Evolutionary conservation across 73 alveolate species (phyloP).

Genomic region (Breviolum minutum): DNA sequence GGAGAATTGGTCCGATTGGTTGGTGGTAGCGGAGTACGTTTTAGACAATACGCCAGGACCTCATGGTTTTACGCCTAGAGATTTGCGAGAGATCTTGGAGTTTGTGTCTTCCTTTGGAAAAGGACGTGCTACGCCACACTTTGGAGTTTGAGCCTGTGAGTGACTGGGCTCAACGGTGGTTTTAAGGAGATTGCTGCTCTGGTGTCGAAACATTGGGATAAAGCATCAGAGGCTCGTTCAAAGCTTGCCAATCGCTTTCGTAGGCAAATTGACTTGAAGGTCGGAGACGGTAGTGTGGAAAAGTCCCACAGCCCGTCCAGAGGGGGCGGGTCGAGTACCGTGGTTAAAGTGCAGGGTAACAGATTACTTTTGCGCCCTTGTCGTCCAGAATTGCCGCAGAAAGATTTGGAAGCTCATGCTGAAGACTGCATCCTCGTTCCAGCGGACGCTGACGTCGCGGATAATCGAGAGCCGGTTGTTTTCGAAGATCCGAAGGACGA

Average conservation of each 20-base stretch:
- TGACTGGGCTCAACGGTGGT: background rate
- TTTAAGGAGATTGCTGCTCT: background rate
- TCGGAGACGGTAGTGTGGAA: slow-evolving; percentile 19
- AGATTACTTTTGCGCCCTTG: background rate
- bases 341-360: background rate
- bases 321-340: slow-evolving; percentile 48
- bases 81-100: slow-evolving; percentile 1
- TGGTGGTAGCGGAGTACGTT: slow-evolving; percentile 24
- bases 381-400: background rate
- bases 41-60: slow-evolving; percentile 39
- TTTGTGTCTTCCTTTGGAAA: background rate
- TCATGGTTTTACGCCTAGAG: background rate
- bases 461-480: no score
- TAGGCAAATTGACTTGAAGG: background rate
- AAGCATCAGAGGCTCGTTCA: background rate
- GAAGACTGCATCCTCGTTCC: slow-evolving; percentile 5
- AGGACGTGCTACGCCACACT: background rate
- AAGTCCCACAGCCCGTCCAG: slow-evolving; percentile 22
- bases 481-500: background rate
- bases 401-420: background rate
- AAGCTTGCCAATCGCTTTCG: background rate
- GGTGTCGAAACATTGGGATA: background rate
- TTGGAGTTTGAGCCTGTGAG: background rate
- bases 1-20: slow-evolving; percentile 15
- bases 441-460: background rate